Conservation (phyloP, 169 alveolate species). For the Perkinsus marinus region DNA sequence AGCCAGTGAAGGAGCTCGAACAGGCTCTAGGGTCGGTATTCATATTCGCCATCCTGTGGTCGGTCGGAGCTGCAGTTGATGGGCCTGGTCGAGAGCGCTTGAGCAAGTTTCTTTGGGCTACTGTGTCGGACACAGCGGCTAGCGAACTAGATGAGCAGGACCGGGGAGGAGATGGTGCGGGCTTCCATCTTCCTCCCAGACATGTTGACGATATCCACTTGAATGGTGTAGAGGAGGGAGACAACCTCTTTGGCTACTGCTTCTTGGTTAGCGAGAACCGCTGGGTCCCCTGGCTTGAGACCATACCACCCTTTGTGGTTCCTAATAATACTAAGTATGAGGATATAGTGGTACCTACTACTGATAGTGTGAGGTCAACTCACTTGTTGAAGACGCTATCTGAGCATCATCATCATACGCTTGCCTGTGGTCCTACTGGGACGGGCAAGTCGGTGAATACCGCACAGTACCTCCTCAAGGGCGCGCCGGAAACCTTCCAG, state of each 20-base stretch:
- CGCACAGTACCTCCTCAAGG: conserved; percentile 45
- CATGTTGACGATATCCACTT: neutral
- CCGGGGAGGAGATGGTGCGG: neutral
- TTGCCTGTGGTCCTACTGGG: conserved; percentile 85
- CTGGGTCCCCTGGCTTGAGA: conserved; percentile 8
- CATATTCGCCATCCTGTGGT: conserved; percentile 10
- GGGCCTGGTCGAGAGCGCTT: neutral
- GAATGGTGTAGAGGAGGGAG: conserved; percentile 21
- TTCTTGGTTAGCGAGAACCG: neutral
- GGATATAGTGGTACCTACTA: conserved; percentile 76
- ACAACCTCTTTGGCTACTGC: conserved; percentile 4
- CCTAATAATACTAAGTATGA: conserved; percentile 53
- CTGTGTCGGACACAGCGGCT: neutral
- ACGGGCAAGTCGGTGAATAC: conserved; percentile 76
- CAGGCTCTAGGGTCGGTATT: conserved; percentile 2
- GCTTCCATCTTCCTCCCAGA: neutral
- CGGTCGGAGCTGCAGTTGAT: conserved; percentile 8
- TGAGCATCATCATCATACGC: conserved; percentile 57
- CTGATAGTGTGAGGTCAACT: conserved; percentile 70
- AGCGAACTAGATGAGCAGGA: neutral
- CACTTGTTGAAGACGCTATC: conserved; percentile 48
- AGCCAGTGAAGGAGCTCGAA: conserved; percentile 12
- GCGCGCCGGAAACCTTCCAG: conserved; percentile 62
- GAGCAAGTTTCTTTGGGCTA: neutral
- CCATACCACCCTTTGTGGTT: neutral